phyloP scores from a whole-genome alignment of 75 land plant genomes.

The Adiantum capillusveneris region DNA sequence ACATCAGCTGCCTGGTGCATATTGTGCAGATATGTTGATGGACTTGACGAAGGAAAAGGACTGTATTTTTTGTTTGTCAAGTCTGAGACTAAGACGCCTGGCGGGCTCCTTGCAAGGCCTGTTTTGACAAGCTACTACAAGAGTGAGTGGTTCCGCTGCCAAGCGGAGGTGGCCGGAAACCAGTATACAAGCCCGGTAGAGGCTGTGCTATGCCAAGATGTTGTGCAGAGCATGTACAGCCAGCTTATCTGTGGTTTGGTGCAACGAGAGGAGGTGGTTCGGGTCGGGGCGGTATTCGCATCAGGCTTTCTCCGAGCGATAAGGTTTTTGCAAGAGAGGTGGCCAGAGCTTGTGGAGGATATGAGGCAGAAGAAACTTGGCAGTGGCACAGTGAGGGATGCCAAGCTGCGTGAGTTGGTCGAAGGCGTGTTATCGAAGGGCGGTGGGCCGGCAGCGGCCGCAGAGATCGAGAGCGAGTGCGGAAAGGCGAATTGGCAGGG shows the following conservation, averaged over 20 bases:
- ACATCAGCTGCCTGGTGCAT: no score
- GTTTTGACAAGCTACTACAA: conserved; percentile 76
- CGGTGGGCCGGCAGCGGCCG: no score
- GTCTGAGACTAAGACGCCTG: conserved; percentile 61
- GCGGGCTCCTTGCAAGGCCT: conserved; percentile 66
- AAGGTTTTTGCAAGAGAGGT: conserved; percentile 50
- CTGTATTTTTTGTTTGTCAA: conserved; percentile 61
- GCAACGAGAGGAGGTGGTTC: conserved; percentile 43
- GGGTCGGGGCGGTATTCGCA: conserved; percentile 70
- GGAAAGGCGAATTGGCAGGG: conserved; percentile 58
- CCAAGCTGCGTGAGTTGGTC: no score
- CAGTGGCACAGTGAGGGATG: no score
- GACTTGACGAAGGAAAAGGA: conserved; percentile 66
- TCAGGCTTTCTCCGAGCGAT: conserved; percentile 68
- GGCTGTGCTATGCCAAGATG: conserved; percentile 62
- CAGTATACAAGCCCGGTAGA: conserved; percentile 67
- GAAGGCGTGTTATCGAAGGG: no score
- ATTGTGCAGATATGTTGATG: conserved; percentile 43
- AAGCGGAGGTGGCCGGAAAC: conserved; percentile 49
- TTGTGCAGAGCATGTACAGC: conserved; percentile 72
- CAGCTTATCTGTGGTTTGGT: conserved; percentile 76
- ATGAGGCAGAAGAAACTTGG: no score
- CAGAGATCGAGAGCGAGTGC: no score
- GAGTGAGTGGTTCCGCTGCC: conserved; percentile 38
- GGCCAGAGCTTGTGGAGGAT: conserved; percentile 49